Evolutionary conservation across 2,329 filamentous ascomycete species (phyloP).

Genomic region (Dactylella cylindrospora): DNA sequence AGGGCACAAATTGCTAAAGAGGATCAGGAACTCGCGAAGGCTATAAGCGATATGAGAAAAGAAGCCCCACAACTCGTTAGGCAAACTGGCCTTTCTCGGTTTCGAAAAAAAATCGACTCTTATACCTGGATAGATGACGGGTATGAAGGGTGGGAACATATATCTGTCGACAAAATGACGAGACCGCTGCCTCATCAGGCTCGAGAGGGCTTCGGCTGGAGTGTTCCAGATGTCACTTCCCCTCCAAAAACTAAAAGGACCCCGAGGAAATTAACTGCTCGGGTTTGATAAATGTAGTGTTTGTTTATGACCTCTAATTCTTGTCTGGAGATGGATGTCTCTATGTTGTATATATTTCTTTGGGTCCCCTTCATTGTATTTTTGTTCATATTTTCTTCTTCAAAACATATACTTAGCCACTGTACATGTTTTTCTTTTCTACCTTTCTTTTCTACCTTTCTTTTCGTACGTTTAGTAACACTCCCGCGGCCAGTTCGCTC

Average conservation of each 20-base stretch:
- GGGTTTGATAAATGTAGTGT: no score
- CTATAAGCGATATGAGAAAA: conserved; percentile 65
- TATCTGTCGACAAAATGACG: neutral
- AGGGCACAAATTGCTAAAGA: conserved; percentile 81
- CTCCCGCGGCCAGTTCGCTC: no score
- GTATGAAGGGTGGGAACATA: conserved; percentile 3
- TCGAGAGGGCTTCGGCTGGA: conserved; percentile 18
- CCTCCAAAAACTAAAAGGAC: neutral
- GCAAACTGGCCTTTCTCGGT: conserved; percentile 44
- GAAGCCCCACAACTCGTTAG: conserved; percentile 44
- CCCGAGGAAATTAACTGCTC: no score
- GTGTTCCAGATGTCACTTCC: neutral
- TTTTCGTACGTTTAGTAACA: no score
- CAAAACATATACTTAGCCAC: no score
- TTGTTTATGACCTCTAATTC: no score
- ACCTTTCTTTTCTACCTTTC: no score
- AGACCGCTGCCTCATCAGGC: conserved; percentile 3
- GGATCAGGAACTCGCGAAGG: conserved; percentile 66
- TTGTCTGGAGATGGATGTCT: no score
- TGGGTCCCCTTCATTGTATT: no score
- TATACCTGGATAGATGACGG: conserved; percentile 18
- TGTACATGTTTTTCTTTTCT: no score
- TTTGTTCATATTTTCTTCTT: no score
- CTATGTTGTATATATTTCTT: no score
- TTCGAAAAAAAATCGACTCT: neutral